Base-by-base conservation (phyloP, 306 rosid genomes). In the Cucurbita pepo region DNA sequence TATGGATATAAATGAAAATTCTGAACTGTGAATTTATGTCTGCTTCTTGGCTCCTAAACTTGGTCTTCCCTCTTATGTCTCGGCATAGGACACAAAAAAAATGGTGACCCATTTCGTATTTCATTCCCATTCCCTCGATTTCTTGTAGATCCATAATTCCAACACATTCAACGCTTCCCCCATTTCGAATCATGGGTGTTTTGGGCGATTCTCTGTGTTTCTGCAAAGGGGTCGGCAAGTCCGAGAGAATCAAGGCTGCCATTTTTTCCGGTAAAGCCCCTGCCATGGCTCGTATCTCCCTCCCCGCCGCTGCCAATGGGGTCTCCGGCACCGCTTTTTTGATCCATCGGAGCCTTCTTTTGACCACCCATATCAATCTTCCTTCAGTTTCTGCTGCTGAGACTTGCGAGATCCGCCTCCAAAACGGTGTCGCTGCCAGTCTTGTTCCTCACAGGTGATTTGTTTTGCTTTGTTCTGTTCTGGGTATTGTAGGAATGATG, bases 161-260 rank as follows among this genome's bases (percentile, higher is more conserved):
- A 52, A 16, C 15, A 58, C 10, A 44, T 50, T 43, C 16, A 2
- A 10, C 19, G 7, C 34, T 37, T 25, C 47, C 14, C n/a, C 43
- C 43, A 25, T 14, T 56, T 73, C 34, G n/a, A 56, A 71, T 52
- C 19, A 95, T 95, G 97, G 97, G 86, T 43, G 90, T 85, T 80
- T 79, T 95, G 52, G 83, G 86, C 40, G 97, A 95, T 63, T 85
- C 99, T 18, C 89, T 91, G 97, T 95, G 99, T 66, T 95, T 95
- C 83, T 95, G 99, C 81, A 95, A 89, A 81, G 99, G 99, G 25
- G 86, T 89, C 19, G 81, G 97, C 76, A 95, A 91, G 87, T 82
- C 93, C 1, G 99, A 95, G 86, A 77, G 84, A 60, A 89, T 86
- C 90, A 89, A 89, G 70, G 96, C 75, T 44, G 75, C 97, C 50